Base-by-base conservation (phyloP, 1,284 basidiomycete genomes). In the Cryptococcus wingfieldii region DNA sequence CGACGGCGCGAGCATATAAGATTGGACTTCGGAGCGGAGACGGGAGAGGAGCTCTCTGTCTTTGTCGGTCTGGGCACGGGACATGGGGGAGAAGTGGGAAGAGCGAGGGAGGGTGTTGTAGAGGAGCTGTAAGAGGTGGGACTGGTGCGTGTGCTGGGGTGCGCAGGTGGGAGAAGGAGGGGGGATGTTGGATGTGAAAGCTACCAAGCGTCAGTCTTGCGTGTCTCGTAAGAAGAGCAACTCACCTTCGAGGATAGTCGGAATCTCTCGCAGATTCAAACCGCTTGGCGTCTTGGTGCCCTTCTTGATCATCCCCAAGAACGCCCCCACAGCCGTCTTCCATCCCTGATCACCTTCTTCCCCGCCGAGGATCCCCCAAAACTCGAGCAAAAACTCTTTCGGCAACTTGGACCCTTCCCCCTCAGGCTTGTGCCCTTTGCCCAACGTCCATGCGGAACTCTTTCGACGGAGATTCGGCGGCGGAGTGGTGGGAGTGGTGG, bases 31-130 rank as follows among this genome's bases (percentile, higher is more conserved):
- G n/a, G 67, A 63, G n/a, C 70, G 67, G 16, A 77, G 62, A 18
- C 69, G 66, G 58, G 68, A 66, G 94, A 70, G 65, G 19, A 71
- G 66, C 50, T 77, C 75, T 31, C 62, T 44, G 57, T 76, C 76
- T 54, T 74, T 75, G 19, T 72, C 67, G 9, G 67, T 55, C 34
- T 69, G 65, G 0, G 66, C 59, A 34, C 67, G 62, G 10, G 69
- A 68, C 19, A 69, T 49, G 5, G 68, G 65, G 5, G 67, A 66
- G 56, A 75, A 77, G 62, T 71, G 59, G 5, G 60, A 47, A 3
- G 63, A 66, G 13, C 58, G 53, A 2, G 72, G 70, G 7, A 77
- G 62, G 1, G 60, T 59, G 51, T 65, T 63, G 55, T 72, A 69
- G 8, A 77, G 62, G 4, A 75, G 54, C n/a, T 67, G 55, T 27